Conservation (phyloP, 805 yeast genomes). For the Saccharomycopsis fodiens region DNA sequence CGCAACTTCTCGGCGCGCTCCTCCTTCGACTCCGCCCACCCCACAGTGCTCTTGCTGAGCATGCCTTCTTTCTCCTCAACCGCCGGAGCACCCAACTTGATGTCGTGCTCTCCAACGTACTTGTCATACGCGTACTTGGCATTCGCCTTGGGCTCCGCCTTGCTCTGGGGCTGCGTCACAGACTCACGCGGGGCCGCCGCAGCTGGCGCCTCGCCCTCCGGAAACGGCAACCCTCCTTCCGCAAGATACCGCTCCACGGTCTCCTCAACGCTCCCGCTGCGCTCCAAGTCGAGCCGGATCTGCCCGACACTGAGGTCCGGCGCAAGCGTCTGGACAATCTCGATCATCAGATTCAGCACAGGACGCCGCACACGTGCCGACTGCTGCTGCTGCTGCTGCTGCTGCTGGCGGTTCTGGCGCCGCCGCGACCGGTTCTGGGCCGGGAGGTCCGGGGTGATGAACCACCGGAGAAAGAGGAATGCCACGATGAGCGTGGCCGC, state of each 20-base stretch:
- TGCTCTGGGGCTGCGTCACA: conserved; percentile 21
- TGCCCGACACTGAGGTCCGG: conserved; percentile 65
- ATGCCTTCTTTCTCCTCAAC: conserved; percentile 32
- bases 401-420: conserved; percentile 16
- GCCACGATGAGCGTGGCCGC: conserved; percentile 42
- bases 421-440: conserved; percentile 2
- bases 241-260: conserved; percentile 70
- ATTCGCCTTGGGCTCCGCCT: too few relatives aligned
- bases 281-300: conserved; percentile 63
- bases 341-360: conserved; percentile 70
- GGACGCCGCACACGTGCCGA: conserved; percentile 34
- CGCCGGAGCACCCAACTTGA: conserved; percentile 22
- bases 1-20: conserved; percentile 38
- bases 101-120: conserved; percentile 23
- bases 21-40: conserved; percentile 37
- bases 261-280: conserved; percentile 71
- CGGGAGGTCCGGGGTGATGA: conserved; percentile 50
- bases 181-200: conserved; percentile 1
- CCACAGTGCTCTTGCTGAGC: conserved; percentile 21
- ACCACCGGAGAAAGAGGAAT: conserved; percentile 57
- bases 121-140: conserved; percentile 23
- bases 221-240: conserved; percentile 51
- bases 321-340: conserved; percentile 75
- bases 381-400: too few relatives aligned
- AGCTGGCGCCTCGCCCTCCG: conserved; percentile 28